A percentile compares a stretch with the other conserved stretches of the same genome.
phyloP scores from a whole-genome alignment of 2,329 filamentous ascomycete species.

The Colletotrichum sidae region DNA sequence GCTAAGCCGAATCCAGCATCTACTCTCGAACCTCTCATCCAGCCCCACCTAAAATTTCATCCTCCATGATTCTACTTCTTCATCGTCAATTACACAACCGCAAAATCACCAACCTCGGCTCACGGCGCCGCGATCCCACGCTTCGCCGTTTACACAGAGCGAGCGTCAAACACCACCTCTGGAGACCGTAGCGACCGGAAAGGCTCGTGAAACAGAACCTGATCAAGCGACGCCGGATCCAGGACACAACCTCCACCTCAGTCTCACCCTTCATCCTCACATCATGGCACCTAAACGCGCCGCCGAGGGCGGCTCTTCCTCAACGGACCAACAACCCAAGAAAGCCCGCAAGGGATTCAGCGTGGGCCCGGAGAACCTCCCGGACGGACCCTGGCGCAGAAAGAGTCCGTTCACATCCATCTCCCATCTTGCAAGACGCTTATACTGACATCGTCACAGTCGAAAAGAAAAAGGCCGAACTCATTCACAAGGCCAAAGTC shows the following conservation, averaged over 20 bases:
- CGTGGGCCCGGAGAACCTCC: constrained; percentile 89
- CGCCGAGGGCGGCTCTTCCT: constrained; percentile 52
- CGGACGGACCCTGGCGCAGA: constrained; percentile 87
- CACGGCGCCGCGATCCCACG: neutral
- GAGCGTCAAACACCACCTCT: too few species aligned
- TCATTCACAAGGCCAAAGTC: constrained; percentile 93
- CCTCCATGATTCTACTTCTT: constrained; percentile 1
- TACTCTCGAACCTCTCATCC: constrained; percentile 16
- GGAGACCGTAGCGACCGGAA: too few species aligned
- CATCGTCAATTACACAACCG: constrained; percentile 9
- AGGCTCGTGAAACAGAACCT: neutral
- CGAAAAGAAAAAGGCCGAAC: constrained; percentile 87
- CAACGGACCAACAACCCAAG: constrained; percentile 53
- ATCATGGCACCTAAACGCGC: constrained; percentile 70
- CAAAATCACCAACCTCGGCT: neutral
- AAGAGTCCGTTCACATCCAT: constrained; percentile 63
- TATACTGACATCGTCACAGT: constrained; percentile 58
- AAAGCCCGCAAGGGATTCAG: constrained; percentile 79
- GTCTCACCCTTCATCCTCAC: neutral
- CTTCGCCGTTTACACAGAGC: too few species aligned
- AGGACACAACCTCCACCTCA: neutral
- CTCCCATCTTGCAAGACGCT: constrained; percentile 3
- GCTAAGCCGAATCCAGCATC: constrained; percentile 14
- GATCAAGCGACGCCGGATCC: neutral
- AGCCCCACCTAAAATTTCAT: constrained; percentile 37